These are phyloP conservation scores for Barbarea vulgaris DNA, from an alignment of 345 rosid species.

Conservation along the genomic window DNA sequence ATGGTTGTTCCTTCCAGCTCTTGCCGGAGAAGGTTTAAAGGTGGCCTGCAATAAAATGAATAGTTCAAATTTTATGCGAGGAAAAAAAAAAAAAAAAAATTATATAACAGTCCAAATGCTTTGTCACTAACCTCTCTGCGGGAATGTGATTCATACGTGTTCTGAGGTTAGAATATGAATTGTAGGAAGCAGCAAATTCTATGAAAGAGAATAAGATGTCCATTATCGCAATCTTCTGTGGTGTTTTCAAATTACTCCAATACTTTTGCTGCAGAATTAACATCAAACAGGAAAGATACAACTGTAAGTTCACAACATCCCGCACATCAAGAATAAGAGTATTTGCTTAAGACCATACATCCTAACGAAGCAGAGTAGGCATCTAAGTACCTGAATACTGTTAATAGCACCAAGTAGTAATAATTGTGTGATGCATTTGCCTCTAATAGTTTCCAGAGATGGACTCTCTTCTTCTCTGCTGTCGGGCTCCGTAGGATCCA, in stretches of 20 bases:
- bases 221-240: slow-evolving; percentile 85
- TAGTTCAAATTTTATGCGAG: slow-evolving; percentile 5
- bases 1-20: slow-evolving; percentile 83
- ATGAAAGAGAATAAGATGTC: slow-evolving; percentile 78
- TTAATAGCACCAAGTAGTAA: slow-evolving; percentile 83
- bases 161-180: slow-evolving; percentile 85
- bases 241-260: slow-evolving; percentile 79
- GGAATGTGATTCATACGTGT: slow-evolving; percentile 79
- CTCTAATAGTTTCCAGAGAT: slow-evolving; percentile 68
- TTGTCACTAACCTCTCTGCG: slow-evolving; percentile 63
- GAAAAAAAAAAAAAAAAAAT: slow-evolving; percentile 10
- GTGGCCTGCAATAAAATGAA: slow-evolving; percentile 66
- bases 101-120: slow-evolving; percentile 2
- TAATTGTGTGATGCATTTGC: slow-evolving; percentile 88
- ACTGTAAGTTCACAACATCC: slow-evolving; percentile 19
- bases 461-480: slow-evolving; percentile 77
- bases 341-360: slow-evolving; percentile 5
- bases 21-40: slow-evolving; percentile 91
- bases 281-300: slow-evolving; percentile 15
- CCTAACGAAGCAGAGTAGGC: background rate
- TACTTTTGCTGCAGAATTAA: slow-evolving; percentile 73
- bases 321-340: background rate
- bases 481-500: slow-evolving; percentile 57
- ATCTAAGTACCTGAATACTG: slow-evolving; percentile 70
- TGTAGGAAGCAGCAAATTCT: slow-evolving; percentile 90